Evolutionary conservation across 768 basidiomycete species (phyloP).

Genomic region (Suillus occidentalis): DNA sequence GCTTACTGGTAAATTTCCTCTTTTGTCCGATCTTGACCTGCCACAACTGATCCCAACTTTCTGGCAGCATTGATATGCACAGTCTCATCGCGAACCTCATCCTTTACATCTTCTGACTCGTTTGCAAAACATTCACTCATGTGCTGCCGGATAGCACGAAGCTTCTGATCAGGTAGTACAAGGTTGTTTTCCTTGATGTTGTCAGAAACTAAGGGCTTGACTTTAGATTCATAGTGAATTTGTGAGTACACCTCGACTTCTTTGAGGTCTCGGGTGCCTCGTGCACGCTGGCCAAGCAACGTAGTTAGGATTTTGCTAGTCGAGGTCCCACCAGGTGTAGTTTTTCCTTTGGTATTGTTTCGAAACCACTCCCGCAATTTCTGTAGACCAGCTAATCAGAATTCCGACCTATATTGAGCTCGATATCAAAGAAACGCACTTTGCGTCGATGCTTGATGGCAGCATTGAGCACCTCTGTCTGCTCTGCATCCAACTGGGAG

Average conservation of each 20-base stretch:
- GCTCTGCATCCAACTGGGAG: not conserved
- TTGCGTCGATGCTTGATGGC: not conserved
- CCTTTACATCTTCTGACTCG: too few relatives aligned
- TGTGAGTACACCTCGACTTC: constrained; percentile 1
- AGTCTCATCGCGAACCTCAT: too few relatives aligned
- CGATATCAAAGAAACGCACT: not conserved
- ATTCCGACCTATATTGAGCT: not conserved
- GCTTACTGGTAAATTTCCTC: too few relatives aligned
- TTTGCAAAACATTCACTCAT: not conserved
- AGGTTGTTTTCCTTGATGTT: not conserved
- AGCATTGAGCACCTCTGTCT: not conserved
- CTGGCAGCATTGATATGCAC: too few relatives aligned
- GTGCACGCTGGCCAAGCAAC: not conserved
- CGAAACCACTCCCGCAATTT: too few relatives aligned
- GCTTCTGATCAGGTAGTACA: not conserved
- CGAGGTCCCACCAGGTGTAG: not conserved
- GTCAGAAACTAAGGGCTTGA: not conserved
- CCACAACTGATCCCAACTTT: too few relatives aligned
- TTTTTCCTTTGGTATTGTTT: not conserved
- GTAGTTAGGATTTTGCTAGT: not conserved
- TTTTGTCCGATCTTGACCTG: too few relatives aligned
- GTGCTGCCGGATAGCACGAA: not conserved
- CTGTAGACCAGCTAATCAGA: not conserved
- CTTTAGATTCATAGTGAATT: not conserved
- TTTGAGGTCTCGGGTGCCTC: not conserved